Percentiles rank a stretch among this genome's conserved stretches.
Evolutionary conservation across 192 early-diverging fungal genomes (phyloP).

Genomic region (Kickxella alabastrina): DNA sequence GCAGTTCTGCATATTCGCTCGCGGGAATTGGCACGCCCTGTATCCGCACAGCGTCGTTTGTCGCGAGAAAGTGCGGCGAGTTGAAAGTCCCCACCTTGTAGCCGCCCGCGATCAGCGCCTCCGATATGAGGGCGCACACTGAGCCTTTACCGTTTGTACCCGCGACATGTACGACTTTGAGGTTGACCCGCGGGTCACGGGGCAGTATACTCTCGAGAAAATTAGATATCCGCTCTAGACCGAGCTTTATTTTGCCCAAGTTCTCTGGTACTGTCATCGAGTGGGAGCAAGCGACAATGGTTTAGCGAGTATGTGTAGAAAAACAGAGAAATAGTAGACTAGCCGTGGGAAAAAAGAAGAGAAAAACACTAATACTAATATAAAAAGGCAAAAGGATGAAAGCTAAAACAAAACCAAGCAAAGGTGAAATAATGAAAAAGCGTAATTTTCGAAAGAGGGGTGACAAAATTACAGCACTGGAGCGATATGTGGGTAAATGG

Average conservation of each 20-base stretch:
- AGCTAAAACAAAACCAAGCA: background rate
- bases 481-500: too few species aligned
- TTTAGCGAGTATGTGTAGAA: too few species aligned
- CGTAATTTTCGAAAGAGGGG: too few species aligned
- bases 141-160: slow-evolving; percentile 92
- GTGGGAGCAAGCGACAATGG: too few species aligned
- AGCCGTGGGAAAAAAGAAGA: background rate
- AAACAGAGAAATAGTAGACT: background rate
- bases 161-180: slow-evolving; percentile 72
- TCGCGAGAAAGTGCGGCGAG: slow-evolving; percentile 71
- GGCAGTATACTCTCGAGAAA: slow-evolving; percentile 50
- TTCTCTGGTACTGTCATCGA: slow-evolving; percentile 22
- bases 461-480: too few species aligned
- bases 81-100: slow-evolving; percentile 63
- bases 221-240: slow-evolving; percentile 48
- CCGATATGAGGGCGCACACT: slow-evolving; percentile 58
- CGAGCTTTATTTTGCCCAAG: slow-evolving; percentile 24
- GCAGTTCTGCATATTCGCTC: slow-evolving; percentile 39
- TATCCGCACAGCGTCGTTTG: slow-evolving; percentile 63
- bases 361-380: background rate
- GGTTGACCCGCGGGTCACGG: slow-evolving; percentile 50
- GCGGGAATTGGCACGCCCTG: slow-evolving; percentile 50
- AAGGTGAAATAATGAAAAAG: background rate
- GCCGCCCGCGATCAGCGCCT: slow-evolving; percentile 31
- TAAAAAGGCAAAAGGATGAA: background rate